A percentile compares a stretch with the other conserved stretches of the same genome.
Conservation (phyloP, 2,329 filamentous ascomycete genomes). For the Fusarium sp. region DNA sequence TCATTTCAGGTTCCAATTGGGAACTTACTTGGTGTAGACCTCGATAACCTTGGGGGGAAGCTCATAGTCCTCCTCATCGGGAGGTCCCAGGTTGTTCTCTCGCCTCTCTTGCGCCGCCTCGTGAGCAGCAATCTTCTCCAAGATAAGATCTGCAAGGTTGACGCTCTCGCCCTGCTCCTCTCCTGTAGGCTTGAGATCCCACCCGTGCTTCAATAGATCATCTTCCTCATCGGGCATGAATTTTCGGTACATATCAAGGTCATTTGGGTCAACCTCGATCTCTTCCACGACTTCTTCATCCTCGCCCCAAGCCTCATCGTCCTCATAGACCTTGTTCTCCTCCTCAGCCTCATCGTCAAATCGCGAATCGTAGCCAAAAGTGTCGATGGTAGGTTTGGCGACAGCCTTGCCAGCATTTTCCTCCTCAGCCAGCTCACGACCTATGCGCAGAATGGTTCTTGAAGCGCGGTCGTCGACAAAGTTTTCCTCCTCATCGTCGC, state of each 20-base stretch:
- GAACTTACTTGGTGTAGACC: slow-evolving; percentile 83
- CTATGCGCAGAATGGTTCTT: slow-evolving; percentile 87
- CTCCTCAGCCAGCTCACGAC: slow-evolving; percentile 87
- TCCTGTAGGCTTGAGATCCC: slow-evolving; percentile 57
- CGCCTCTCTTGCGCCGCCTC: slow-evolving; percentile 71
- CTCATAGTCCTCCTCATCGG: slow-evolving; percentile 86
- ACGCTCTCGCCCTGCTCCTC: slow-evolving; percentile 65
- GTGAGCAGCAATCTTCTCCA: slow-evolving; percentile 92
- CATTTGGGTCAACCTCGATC: slow-evolving; percentile 85
- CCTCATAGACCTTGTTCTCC: slow-evolving; percentile 54
- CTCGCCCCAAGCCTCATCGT: slow-evolving; percentile 78
- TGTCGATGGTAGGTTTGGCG: slow-evolving; percentile 55
- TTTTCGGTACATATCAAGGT: slow-evolving; percentile 89
- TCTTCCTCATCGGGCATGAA: slow-evolving; percentile 82
- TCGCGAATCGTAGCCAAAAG: slow-evolving; percentile 83
- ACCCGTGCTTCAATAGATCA: slow-evolving; percentile 75
- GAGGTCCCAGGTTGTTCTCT: slow-evolving; percentile 56
- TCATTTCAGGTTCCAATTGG: too few relatives aligned
- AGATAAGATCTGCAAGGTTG: slow-evolving; percentile 91
- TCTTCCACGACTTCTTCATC: slow-evolving; percentile 78
- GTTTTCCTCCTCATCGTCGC: slow-evolving; percentile 68
- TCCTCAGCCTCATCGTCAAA: slow-evolving; percentile 67
- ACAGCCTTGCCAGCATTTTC: slow-evolving; percentile 60
- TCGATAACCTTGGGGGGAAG: slow-evolving; percentile 92
- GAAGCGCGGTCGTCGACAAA: slow-evolving; percentile 92